phyloP scores from a whole-genome alignment of 176 grass and related monocot genomes.

The Poa pratensis region DNA sequence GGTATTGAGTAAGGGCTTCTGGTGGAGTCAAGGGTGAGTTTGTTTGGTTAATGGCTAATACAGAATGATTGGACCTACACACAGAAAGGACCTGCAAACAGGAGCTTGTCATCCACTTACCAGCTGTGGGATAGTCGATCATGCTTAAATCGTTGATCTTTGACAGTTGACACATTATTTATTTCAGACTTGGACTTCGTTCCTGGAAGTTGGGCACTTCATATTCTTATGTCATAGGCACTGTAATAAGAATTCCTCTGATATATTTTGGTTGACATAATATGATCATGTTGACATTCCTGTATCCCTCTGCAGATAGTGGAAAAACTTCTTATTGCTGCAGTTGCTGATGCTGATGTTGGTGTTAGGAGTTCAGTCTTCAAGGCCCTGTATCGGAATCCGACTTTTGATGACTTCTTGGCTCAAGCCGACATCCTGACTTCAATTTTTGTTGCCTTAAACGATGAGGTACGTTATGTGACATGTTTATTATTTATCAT shows the following conservation, averaged over 20 bases:
- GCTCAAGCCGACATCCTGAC: conserved; percentile 93
- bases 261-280: conserved; percentile 19
- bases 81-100: not conserved
- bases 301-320: conserved; percentile 75
- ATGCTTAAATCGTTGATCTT: conserved; percentile 16
- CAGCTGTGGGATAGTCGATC: not conserved
- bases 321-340: conserved; percentile 92
- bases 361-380: conserved; percentile 88
- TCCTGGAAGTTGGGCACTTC: not conserved
- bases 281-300: conserved; percentile 27
- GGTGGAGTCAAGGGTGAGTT: conserved; percentile 14
- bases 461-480: conserved; percentile 78
- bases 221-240: conserved; percentile 2
- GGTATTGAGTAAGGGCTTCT: not conserved
- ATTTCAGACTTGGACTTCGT: conserved; percentile 13
- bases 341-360: conserved; percentile 94
- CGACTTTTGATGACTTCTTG: conserved; percentile 88
- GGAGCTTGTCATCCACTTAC: not conserved
- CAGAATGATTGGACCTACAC: conserved; percentile 12
- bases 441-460: conserved; percentile 97
- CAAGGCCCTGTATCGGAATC: conserved; percentile 67
- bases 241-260: conserved; percentile 10
- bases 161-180: conserved; percentile 23
- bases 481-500: conserved; percentile 29
- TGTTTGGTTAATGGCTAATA: conserved; percentile 2